Evolutionary conservation across 2,329 filamentous ascomycete species (phyloP), one percentile per base, ranked within the genome.

Genomic region (Nemania diffusa): DNA sequence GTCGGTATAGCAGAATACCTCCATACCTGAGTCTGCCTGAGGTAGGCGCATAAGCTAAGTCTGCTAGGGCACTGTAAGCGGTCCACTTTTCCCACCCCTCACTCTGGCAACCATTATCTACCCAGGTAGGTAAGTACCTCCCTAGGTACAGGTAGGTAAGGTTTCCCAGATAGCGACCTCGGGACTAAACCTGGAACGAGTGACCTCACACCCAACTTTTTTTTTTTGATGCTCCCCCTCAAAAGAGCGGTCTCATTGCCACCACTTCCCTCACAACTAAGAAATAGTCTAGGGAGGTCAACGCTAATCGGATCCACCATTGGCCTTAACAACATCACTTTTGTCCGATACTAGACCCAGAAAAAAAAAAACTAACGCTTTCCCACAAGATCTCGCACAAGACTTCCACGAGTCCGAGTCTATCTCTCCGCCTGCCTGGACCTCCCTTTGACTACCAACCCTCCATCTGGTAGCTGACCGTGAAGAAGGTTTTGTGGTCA

Each of bases 131-230:
- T 26, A n/a, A n/a, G n/a, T n/a, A n/a, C n/a, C n/a, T n/a, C n/a
- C n/a, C n/a, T n/a, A n/a, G n/a, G n/a, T n/a, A n/a, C n/a, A n/a
- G n/a, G n/a, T n/a, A n/a, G n/a, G n/a, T n/a, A n/a, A n/a, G n/a
- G n/a, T n/a, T n/a, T n/a, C n/a, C n/a, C n/a, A 48, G 61, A 57
- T 59, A 57, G 64, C 64, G 64, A 62, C 64, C 15, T 66, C 64
- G 64, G 64, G 58, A 53, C 50, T 5, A n/a, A 13, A 8, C 50
- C 37, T 51, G 53, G 26, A 24, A 22, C n/a, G 15, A 44, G 63
- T 69, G 62, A 70, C 58, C 58, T 68, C 61, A 65, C 56, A 55
- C 17, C 37, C 20, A 15, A 53, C 17, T 27, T 57, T 64, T 61
- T 57, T 64, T 64, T 64, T 60, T 51, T 52, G 27, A 62, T 40